These are phyloP conservation scores for Boletus speciosus DNA, from an alignment of 768 basidiomycete species.

Conservation along the genomic window DNA sequence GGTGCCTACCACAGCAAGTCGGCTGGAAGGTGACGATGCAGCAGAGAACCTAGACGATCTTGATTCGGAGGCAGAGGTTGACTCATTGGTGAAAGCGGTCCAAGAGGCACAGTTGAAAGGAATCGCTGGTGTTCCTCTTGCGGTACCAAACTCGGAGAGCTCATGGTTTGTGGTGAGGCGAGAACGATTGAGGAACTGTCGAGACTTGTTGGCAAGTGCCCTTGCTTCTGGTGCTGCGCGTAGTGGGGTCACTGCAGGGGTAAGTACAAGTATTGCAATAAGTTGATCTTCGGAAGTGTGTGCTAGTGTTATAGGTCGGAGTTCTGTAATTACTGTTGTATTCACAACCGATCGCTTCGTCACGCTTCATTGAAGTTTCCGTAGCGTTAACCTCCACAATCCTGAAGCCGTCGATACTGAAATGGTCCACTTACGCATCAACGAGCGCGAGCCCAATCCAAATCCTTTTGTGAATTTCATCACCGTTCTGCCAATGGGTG, in stretches of 20 bases:
- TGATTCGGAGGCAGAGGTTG: constrained; percentile 84
- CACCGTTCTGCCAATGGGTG: constrained; percentile 45
- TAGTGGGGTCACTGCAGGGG: constrained; percentile 23
- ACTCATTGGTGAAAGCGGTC: constrained; percentile 64
- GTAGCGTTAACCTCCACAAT: background rate
- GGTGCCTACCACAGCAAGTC: constrained; percentile 47
- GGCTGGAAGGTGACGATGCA: constrained; percentile 55
- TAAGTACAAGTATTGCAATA: constrained; percentile 18
- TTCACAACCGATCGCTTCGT: background rate
- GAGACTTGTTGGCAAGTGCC: constrained; percentile 56
- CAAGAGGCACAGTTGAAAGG: constrained; percentile 54
- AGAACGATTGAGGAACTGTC: constrained; percentile 56
- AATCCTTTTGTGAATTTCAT: constrained; percentile 80
- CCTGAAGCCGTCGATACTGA: background rate
- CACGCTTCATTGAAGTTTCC: background rate
- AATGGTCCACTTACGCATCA: constrained; percentile 72
- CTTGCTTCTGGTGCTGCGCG: constrained; percentile 30
- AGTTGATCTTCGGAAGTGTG: constrained; percentile 2
- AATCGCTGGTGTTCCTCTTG: constrained; percentile 60
- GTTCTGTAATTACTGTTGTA: background rate
- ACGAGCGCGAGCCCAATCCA: constrained; percentile 67
- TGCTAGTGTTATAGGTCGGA: background rate
- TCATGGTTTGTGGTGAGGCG: constrained; percentile 81
- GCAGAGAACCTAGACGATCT: constrained; percentile 73
- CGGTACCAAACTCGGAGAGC: constrained; percentile 67